Evolutionary conservation across 2,329 filamentous ascomycete genomes (phyloP).

Genomic region (Trichoderma arundinaceum): DNA sequence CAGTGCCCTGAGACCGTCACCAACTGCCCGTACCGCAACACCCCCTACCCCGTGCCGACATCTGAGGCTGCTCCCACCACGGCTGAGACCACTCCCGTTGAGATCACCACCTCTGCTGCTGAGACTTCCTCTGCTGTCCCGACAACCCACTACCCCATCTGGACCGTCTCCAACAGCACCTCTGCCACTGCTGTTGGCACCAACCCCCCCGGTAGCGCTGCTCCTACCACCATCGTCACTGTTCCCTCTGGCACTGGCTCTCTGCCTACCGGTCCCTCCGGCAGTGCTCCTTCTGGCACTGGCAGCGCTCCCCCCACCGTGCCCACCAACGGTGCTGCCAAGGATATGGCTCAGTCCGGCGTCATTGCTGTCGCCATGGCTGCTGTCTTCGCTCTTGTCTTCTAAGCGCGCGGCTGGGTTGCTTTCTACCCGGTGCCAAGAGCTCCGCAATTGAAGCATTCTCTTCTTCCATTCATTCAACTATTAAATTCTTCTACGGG

Average conservation of each 20-base stretch:
- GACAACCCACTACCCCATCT: constrained; percentile 35
- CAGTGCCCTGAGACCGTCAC: constrained; percentile 52
- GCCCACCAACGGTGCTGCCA: constrained; percentile 44
- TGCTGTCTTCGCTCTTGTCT: constrained; percentile 49
- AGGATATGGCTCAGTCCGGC: constrained; percentile 48
- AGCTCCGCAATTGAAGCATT: constrained; percentile 16
- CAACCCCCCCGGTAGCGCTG: constrained; percentile 35
- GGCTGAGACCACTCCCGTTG: constrained; percentile 40
- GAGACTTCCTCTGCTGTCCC: constrained; percentile 34
- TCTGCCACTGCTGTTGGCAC: constrained; percentile 33
- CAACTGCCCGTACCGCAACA: constrained; percentile 50
- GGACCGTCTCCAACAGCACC: constrained; percentile 46
- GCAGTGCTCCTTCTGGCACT: constrained; percentile 33
- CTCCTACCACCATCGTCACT: constrained; percentile 38
- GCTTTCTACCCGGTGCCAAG: neutral
- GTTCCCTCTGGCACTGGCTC: constrained; percentile 33
- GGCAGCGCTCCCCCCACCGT: constrained; percentile 31
- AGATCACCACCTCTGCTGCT: constrained; percentile 37
- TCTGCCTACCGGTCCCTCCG: constrained; percentile 33
- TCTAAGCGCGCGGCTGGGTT: constrained; percentile 35
- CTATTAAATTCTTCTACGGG: constrained; percentile 37
- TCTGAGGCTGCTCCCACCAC: constrained; percentile 23
- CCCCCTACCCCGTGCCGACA: constrained; percentile 34
- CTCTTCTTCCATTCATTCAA: constrained; percentile 33
- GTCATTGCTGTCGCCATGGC: constrained; percentile 49